Evolutionary conservation across 2,329 filamentous ascomycete genomes (phyloP).

Genomic region (Epichloe coenophiala): DNA sequence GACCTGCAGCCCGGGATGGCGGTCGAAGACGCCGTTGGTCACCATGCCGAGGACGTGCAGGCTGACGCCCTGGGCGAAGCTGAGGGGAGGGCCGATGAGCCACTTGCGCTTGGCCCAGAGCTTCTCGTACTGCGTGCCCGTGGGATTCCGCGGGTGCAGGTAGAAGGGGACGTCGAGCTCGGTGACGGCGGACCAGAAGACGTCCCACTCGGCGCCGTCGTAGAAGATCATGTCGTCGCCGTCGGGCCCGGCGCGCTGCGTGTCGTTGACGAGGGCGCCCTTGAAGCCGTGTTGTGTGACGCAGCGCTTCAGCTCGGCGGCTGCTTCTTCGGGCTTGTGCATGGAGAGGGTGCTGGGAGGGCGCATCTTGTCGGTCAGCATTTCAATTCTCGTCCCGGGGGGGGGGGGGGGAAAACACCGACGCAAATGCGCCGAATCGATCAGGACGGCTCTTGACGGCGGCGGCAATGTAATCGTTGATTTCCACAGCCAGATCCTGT

Average conservation of each 20-base stretch:
- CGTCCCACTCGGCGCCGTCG: constrained; percentile 44
- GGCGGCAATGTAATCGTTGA: constrained; percentile 27
- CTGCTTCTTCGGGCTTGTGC: constrained; percentile 38
- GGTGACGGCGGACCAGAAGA: constrained; percentile 44
- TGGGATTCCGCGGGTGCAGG: constrained; percentile 46
- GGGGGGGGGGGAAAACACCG: constrained; percentile 4
- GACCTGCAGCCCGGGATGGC: constrained; percentile 30
- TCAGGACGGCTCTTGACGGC: constrained; percentile 25
- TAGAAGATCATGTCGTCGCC: constrained; percentile 52
- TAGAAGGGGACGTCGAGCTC: constrained; percentile 53
- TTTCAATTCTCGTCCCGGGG: background rate
- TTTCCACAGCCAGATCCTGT: constrained; percentile 26
- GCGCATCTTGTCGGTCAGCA: background rate
- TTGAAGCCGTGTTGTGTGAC: constrained; percentile 47
- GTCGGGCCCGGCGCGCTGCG: constrained; percentile 42
- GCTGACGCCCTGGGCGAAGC: constrained; percentile 44
- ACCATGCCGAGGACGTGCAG: constrained; percentile 41
- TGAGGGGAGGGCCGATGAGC: constrained; percentile 45
- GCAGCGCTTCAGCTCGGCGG: constrained; percentile 35
- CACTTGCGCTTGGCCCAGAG: constrained; percentile 45
- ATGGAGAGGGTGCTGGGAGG: constrained; percentile 29
- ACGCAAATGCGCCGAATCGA: constrained; percentile 34
- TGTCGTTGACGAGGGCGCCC: constrained; percentile 48
- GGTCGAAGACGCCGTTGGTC: constrained; percentile 36
- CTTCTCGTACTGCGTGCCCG: constrained; percentile 41